Percentiles rank a stretch among this genome's conserved stretches.
Evolutionary conservation across 495 filamentous ascomycete genomes (phyloP).

Genomic region (Parathielavia hyrcaniae): DNA sequence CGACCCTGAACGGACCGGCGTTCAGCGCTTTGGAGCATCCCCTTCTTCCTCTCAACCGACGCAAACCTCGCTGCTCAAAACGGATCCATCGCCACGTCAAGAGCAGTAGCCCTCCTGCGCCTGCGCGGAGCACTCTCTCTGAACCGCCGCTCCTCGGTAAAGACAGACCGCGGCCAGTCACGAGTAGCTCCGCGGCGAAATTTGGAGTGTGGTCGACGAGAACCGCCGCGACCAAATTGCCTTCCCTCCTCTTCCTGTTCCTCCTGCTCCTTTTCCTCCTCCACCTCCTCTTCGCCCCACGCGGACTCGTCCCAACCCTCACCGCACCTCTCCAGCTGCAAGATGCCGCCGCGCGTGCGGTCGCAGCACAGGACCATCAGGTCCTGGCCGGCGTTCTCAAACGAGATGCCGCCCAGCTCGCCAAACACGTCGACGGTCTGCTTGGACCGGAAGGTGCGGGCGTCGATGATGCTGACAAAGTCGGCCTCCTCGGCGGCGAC

Average conservation of each 20-base stretch:
- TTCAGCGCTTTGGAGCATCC: background rate
- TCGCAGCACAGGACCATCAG: conserved; percentile 74
- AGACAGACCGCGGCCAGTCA: conserved; percentile 26
- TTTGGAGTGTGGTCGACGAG: background rate
- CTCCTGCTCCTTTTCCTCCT: conserved; percentile 32
- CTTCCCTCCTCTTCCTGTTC: conserved; percentile 7
- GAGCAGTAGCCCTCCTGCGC: conserved; percentile 28
- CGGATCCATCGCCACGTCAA: conserved; percentile 26
- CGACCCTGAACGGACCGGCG: background rate
- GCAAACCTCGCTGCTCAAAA: conserved; percentile 26
- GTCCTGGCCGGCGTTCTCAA: conserved; percentile 63
- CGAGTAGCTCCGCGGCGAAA: conserved; percentile 1
- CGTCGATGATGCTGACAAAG: conserved; percentile 71
- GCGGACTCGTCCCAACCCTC: conserved; percentile 32
- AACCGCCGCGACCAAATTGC: background rate
- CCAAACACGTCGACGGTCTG: conserved; percentile 84
- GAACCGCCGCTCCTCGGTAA: conserved; percentile 22
- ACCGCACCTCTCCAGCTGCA: conserved; percentile 63
- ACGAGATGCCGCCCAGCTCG: conserved; percentile 71
- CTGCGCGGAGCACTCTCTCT: conserved; percentile 28
- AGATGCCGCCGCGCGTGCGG: conserved; percentile 66
- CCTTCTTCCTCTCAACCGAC: background rate
- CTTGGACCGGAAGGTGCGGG: conserved; percentile 55
- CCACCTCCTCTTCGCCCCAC: background rate
- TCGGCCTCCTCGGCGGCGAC: conserved; percentile 81